Evolutionary conservation across 1,284 basidiomycete species (phyloP).

Genomic region (Cutaneotrichosporon mucoides): DNA sequence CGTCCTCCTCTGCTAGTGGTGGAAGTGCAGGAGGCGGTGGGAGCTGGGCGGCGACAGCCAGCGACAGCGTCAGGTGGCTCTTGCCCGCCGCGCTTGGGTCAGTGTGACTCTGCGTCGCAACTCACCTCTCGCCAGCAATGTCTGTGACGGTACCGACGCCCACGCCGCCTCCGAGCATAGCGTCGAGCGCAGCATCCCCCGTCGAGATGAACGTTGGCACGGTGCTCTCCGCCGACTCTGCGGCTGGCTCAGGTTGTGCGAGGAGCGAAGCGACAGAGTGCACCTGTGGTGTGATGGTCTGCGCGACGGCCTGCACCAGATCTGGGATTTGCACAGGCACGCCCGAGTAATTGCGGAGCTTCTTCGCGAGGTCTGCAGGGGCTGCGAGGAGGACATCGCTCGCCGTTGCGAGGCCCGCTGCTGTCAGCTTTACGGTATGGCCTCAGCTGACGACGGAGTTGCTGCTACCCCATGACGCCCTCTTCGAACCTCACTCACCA

Average conservation of each 20-base stretch:
- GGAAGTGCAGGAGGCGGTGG: too few relatives aligned
- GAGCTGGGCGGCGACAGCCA: slow-evolving; percentile 70
- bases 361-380: slow-evolving; percentile 33
- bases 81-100: slow-evolving; percentile 72
- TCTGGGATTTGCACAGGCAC: slow-evolving; percentile 13
- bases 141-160: slow-evolving; percentile 75
- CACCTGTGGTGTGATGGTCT: slow-evolving; percentile 26
- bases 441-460: too few relatives aligned
- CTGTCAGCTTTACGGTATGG: background rate
- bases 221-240: too few relatives aligned
- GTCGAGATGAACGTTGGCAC: slow-evolving; percentile 51
- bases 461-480: too few relatives aligned
- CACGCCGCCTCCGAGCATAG: slow-evolving; percentile 67
- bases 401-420: slow-evolving; percentile 34
- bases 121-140: slow-evolving; percentile 77
- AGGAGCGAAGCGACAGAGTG: slow-evolving; percentile 8
- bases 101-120: slow-evolving; percentile 1
- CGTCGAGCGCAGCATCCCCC: slow-evolving; percentile 65
- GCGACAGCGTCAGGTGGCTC: slow-evolving; percentile 75
- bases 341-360: slow-evolving; percentile 19
- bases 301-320: slow-evolving; percentile 23
- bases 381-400: slow-evolving; percentile 44
- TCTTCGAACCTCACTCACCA: slow-evolving; percentile 22
- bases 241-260: too few relatives aligned
- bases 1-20: too few relatives aligned